phyloP scores from a whole-genome alignment of 2,329 filamentous ascomycete species.

The Tolypocladium sp. region DNA sequence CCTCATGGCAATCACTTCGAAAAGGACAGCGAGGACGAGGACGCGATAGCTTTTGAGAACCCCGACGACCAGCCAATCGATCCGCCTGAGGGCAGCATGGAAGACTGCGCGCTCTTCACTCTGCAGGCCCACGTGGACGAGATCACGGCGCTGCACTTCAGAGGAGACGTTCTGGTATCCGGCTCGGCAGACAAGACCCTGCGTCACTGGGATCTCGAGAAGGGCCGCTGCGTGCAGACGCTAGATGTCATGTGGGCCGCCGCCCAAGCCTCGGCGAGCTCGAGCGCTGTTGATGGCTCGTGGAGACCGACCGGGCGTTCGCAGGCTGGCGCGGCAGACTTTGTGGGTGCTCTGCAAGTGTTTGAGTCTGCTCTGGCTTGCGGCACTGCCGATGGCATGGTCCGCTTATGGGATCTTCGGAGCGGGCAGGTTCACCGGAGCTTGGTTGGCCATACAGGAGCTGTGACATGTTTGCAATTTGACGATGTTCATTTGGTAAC shows the following conservation, averaged over 20 bases:
- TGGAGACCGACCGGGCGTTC: conserved; percentile 69
- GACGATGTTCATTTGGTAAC: conserved; percentile 94
- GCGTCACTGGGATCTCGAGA: conserved; percentile 94
- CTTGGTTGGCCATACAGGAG: conserved; percentile 88
- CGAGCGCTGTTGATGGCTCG: conserved; percentile 48
- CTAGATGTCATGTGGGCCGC: conserved; percentile 97
- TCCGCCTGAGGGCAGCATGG: conserved; percentile 70
- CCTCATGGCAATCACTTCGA: conserved; percentile 55
- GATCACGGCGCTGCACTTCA: conserved; percentile 88
- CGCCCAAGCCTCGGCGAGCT: conserved; percentile 70
- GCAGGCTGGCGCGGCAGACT: conserved; percentile 63
- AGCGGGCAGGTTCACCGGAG: conserved; percentile 96
- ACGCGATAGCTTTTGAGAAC: conserved; percentile 66
- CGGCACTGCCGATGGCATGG: conserved; percentile 95
- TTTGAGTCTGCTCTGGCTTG: conserved; percentile 94
- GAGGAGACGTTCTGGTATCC: conserved; percentile 81
- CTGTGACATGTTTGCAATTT: conserved; percentile 90
- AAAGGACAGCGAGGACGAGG: conserved; percentile 51
- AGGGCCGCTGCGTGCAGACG: conserved; percentile 94
- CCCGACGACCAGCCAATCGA: conserved; percentile 59
- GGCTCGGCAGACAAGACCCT: conserved; percentile 96
- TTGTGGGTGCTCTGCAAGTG: conserved; percentile 88
- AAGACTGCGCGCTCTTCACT: conserved; percentile 81
- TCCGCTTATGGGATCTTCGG: conserved; percentile 89
- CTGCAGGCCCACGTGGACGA: conserved; percentile 88